These are phyloP conservation scores for Toxicodendron radicans DNA, from an alignment of 345 rosid genomes.

Conservation along the genomic window DNA sequence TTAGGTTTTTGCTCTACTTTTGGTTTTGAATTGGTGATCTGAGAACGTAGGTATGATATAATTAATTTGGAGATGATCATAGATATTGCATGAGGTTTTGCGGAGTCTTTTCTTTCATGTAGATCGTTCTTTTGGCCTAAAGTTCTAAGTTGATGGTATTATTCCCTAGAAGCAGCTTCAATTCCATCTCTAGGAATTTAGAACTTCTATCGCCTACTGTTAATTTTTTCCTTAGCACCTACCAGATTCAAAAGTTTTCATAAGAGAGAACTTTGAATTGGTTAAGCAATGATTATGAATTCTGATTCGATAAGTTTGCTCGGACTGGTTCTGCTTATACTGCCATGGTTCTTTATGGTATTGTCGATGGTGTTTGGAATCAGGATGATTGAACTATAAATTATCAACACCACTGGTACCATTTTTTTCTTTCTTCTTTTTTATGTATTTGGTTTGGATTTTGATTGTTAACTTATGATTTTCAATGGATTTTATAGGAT, in stretches of 20 bases:
- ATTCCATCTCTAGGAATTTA: neutral
- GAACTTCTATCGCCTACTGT: neutral
- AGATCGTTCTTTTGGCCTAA: neutral
- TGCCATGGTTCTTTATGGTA: neutral
- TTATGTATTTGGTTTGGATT: neutral
- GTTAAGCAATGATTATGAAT: neutral
- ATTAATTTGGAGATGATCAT: neutral
- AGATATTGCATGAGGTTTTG: neutral
- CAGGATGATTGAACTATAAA: neutral
- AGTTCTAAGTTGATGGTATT: neutral
- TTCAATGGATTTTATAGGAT: neutral
- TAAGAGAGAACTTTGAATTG: neutral
- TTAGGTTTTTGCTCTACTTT: slow-evolving; percentile 1
- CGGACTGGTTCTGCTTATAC: neutral
- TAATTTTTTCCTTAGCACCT: neutral
- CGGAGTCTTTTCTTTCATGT: neutral
- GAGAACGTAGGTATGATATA: neutral
- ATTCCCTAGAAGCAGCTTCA: neutral
- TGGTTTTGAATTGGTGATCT: neutral
- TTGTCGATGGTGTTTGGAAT: neutral
- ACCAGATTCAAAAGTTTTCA: neutral
- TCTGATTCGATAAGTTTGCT: neutral
- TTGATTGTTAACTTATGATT: neutral
- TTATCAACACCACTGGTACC: neutral
- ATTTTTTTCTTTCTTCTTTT: neutral